Base-by-base conservation (phyloP, 495 filamentous ascomycete species). In the Echria macrotheca region DNA sequence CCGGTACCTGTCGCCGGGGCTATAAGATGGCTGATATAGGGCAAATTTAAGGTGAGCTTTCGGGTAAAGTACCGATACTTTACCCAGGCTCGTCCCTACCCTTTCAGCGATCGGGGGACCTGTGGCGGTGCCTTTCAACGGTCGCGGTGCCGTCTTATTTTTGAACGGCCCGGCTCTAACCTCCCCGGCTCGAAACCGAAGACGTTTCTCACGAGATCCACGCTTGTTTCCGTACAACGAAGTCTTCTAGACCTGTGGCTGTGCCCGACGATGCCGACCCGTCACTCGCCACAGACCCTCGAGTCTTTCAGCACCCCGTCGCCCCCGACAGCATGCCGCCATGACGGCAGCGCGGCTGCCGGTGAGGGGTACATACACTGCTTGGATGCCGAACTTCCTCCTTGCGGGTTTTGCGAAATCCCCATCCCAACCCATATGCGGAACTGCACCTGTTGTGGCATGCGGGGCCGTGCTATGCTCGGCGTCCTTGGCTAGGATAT, bases 21-120 rank as follows among this genome's bases (percentile, higher is more conserved):
- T n/a, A n/a, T n/a, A n/a, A n/a, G n/a, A n/a, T n/a, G n/a, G n/a
- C 25, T 44, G 23, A 18, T 48, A 48, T 40, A 39, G 26, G 15
- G 33, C 46, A 44, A 50, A 24, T 38, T 10, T 29, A 31, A 48
- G n/a, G n/a, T n/a, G 19, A 24, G 39, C 23, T 9, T 22, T 35
- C 48, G 48, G 38, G 26, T 43, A 43, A 43, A 43, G 39, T 50
- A 50, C 28, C 18, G 29, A 36, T 50, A 50, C 48, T 35, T 50
- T 44, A 26, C 19, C 48, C 48, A 36, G 26, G 14, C 15, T 18
- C 33, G 8, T 19, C 18, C 10, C 35, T 15, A 15, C 33, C 32
- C n/a, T 21, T 29, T 14, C 22, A 31, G 37, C 24, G 15, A 32
- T 37, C 11, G 28, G 40, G 37, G 40, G 47, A 37, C 47, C 36